Base-by-base conservation (phyloP, 2,329 filamentous ascomycete species). In the Ophiostoma himal-ulmi region DNA sequence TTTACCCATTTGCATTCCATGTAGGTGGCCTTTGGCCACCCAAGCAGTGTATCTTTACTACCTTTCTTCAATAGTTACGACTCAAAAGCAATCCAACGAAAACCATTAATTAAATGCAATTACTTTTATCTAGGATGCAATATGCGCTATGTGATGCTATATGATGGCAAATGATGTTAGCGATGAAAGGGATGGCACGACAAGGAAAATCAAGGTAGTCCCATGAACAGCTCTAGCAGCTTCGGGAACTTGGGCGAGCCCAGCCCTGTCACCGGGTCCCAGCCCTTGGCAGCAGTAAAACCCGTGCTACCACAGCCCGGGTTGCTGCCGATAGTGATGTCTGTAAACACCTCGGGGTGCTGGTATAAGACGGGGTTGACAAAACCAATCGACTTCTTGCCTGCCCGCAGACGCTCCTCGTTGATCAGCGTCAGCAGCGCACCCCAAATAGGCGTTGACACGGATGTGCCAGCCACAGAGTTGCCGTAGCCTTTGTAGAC, bases 381-480 rank as follows among this genome's bases (percentile, higher is more conserved):
- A 68, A 79, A 80, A 2, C 79, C 78, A 0, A 82, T 70, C 0
- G 79, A 75, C 13, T 71, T 74, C 75, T 84, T 82, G 4, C 84
- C 84, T 5, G 78, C 78, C 0, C 81, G 77, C 26, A 89, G 77
- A 48, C 86, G 80, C 0, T 84, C 86, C 74, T 90, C 88, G 74
- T 91, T 91, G 70, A 91, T 78, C 5, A 91, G 81, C 1, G 85
- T 81, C 60, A 91, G 79, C 67, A 91, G 81, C 10, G 82, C 84
- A 0, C 86, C 84, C 36, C 86, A 85, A 0, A 86, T 79, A 0
- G 89, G 89, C 0, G 85, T 78, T 0, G 88, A 83, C 41, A 86
- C 85, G 30, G 81, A 84, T 3, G 83, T 86, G 14, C 86, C 86
- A n/a, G 81, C 82, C 30, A 77, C 72, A 17, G 72, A 73, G 22